A percentile compares a stretch with the other conserved stretches of the same genome.
These are phyloP conservation scores for Pisolithus sp. DNA, from an alignment of 768 basidiomycete genomes.

Conservation along the genomic window DNA sequence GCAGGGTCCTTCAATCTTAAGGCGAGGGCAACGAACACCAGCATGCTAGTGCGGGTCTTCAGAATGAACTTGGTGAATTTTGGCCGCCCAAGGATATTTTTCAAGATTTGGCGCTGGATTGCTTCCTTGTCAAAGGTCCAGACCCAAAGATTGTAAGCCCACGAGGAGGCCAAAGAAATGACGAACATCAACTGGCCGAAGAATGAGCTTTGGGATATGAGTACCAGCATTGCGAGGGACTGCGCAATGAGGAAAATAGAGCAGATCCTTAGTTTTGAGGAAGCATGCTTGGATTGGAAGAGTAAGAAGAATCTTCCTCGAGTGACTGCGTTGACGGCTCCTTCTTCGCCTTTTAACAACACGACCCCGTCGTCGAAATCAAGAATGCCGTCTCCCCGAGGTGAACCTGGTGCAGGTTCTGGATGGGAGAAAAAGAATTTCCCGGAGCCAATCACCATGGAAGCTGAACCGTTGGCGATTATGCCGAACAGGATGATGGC, in stretches of 20 bases:
- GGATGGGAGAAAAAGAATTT: slow-evolving; percentile 12
- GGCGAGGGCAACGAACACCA: neutral
- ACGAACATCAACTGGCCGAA: slow-evolving; percentile 33
- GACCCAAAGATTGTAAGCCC: slow-evolving; percentile 26
- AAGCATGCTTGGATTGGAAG: slow-evolving; percentile 2
- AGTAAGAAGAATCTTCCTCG: slow-evolving; percentile 21
- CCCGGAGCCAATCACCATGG: slow-evolving; percentile 21
- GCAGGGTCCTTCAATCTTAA: neutral
- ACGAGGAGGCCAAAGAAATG: slow-evolving; percentile 25
- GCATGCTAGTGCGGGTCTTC: neutral
- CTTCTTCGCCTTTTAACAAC: slow-evolving; percentile 25
- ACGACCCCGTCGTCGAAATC: slow-evolving; percentile 14
- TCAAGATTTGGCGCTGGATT: slow-evolving; percentile 17
- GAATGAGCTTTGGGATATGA: slow-evolving; percentile 26
- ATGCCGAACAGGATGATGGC: slow-evolving; percentile 27
- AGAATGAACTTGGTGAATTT: neutral
- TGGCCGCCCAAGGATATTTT: neutral
- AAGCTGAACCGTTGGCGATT: slow-evolving; percentile 22
- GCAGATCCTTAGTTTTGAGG: slow-evolving; percentile 14
- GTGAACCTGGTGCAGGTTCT: slow-evolving; percentile 12
- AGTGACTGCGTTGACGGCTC: slow-evolving; percentile 22
- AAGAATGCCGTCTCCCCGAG: slow-evolving; percentile 24
- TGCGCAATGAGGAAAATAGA: slow-evolving; percentile 24
- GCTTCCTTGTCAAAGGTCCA: slow-evolving; percentile 25
- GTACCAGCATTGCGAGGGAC: slow-evolving; percentile 25